Percentiles rank a stretch among this genome's conserved stretches.
Evolutionary conservation across 495 filamentous ascomycete genomes (phyloP).

Genomic region (Glarea lozoyensis): DNA sequence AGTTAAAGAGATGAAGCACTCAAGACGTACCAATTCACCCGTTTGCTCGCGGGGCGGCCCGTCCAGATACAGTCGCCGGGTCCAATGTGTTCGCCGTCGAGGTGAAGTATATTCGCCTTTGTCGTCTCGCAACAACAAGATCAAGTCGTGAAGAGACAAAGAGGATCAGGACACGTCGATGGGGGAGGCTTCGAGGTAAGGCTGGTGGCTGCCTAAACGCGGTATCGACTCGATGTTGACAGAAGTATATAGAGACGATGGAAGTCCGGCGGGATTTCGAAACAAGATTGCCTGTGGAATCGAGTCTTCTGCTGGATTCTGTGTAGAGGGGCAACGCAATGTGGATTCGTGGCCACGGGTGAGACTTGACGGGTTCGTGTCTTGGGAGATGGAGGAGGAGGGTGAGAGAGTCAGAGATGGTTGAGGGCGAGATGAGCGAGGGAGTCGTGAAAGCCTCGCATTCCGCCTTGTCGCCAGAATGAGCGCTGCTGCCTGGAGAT

Average conservation of each 20-base stretch:
- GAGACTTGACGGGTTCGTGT: slow-evolving; percentile 4
- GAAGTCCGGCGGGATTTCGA: slow-evolving; percentile 7
- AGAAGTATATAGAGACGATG: slow-evolving; percentile 13
- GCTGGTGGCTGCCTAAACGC: slow-evolving; percentile 17
- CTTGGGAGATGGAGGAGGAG: slow-evolving; percentile 2
- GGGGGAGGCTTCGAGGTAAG: slow-evolving; percentile 11
- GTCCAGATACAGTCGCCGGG: too few species aligned
- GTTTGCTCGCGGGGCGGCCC: too few species aligned
- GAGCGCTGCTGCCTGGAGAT: slow-evolving; percentile 1
- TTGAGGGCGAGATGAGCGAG: too few species aligned
- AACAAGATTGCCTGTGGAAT: not conserved
- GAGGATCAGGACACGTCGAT: slow-evolving; percentile 2
- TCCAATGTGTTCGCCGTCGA: slow-evolving; percentile 1
- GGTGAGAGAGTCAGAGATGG: not conserved
- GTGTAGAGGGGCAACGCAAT: slow-evolving; percentile 11
- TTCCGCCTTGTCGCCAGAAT: not conserved
- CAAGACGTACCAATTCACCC: too few species aligned
- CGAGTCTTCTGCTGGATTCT: not conserved
- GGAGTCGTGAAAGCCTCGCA: too few species aligned
- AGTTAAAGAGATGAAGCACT: too few species aligned
- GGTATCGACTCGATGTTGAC: too few species aligned
- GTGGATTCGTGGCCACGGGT: slow-evolving; percentile 3
- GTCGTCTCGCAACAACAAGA: not conserved
- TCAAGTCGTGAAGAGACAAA: slow-evolving; percentile 5
- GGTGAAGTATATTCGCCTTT: not conserved